Evolutionary conservation across 768 basidiomycete species (phyloP).

Genomic region (Botryobasidium botryosum): DNA sequence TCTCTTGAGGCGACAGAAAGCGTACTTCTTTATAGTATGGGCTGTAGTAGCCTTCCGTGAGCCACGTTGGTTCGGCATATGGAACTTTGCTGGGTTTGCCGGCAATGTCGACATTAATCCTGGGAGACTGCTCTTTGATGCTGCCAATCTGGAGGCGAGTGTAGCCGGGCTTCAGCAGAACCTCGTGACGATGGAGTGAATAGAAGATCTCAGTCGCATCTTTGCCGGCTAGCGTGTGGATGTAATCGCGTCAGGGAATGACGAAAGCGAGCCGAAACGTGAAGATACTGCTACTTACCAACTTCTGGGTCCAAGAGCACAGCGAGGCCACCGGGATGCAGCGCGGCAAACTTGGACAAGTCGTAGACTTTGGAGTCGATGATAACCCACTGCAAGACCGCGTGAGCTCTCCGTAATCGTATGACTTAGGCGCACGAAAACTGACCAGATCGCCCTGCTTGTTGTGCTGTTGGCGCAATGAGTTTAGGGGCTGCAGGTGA

Average conservation of each 20-base stretch:
- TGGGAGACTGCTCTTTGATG: constrained; percentile 42
- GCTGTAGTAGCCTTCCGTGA: constrained; percentile 47
- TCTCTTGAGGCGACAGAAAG: background rate
- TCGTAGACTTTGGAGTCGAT: constrained; percentile 77
- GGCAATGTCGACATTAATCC: constrained; percentile 30
- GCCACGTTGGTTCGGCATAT: constrained; percentile 80
- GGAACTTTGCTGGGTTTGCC: constrained; percentile 62
- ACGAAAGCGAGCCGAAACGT: too few relatives aligned
- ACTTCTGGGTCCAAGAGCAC: constrained; percentile 68
- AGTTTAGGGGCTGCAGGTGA: background rate
- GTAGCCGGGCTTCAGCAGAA: constrained; percentile 61
- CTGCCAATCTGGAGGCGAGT: constrained; percentile 57
- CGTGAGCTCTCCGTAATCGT: constrained; percentile 8
- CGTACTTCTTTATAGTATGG: constrained; percentile 63
- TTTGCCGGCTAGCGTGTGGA: constrained; percentile 76
- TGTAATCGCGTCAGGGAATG: too few relatives aligned
- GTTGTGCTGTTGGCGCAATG: constrained; percentile 37
- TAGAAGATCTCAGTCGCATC: constrained; percentile 84
- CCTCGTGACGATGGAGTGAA: constrained; percentile 72
- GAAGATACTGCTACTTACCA: constrained; percentile 28
- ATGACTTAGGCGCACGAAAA: constrained; percentile 10
- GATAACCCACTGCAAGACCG: constrained; percentile 49
- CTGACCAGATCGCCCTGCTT: constrained; percentile 46
- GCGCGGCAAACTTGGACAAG: constrained; percentile 54
- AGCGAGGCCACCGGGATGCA: constrained; percentile 71